Percentiles rank a stretch among this genome's conserved stretches.
These are phyloP conservation scores for Scheffersomyces lignicola DNA, from an alignment of 1,139 yeast genomes.

Conservation along the genomic window DNA sequence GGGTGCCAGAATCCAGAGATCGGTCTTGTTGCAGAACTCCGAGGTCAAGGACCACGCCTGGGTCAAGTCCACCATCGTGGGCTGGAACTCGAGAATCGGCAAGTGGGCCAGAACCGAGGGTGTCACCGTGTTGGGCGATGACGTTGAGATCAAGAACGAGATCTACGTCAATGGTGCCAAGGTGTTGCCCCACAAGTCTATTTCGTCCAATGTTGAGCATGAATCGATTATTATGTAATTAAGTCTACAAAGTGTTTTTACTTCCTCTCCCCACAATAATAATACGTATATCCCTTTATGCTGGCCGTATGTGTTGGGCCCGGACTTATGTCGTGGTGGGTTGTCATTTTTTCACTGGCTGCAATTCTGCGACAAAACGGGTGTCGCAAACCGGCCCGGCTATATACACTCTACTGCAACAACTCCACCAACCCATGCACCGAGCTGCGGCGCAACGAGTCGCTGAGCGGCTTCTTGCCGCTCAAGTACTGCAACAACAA, in stretches of 20 bases:
- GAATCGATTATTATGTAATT: slow-evolving; percentile 94
- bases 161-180: slow-evolving; percentile 99
- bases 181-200: slow-evolving; percentile 97
- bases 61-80: slow-evolving; percentile 96
- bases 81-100: slow-evolving; percentile 99
- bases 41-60: slow-evolving; percentile 95
- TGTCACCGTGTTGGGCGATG: slow-evolving; percentile 97
- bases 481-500: slow-evolving; percentile 62
- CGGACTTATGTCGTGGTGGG: neutral
- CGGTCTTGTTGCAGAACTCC: slow-evolving; percentile 89
- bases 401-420: too few relatives aligned
- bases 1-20: slow-evolving; percentile 97
- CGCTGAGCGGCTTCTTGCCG: slow-evolving; percentile 60
- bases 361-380: too few relatives aligned
- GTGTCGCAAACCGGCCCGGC: too few relatives aligned
- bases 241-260: slow-evolving; percentile 5
- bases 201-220: slow-evolving; percentile 93
- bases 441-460: slow-evolving; percentile 36
- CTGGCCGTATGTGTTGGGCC: neutral
- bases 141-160: slow-evolving; percentile 97
- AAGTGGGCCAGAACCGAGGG: slow-evolving; percentile 99
- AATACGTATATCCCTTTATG: neutral
- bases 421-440: slow-evolving; percentile 17
- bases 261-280: slow-evolving; percentile 2
- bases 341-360: neutral